These are phyloP conservation scores for Metschnikowia amazonensis DNA, from an alignment of 805 yeast genomes.

Conservation along the genomic window DNA sequence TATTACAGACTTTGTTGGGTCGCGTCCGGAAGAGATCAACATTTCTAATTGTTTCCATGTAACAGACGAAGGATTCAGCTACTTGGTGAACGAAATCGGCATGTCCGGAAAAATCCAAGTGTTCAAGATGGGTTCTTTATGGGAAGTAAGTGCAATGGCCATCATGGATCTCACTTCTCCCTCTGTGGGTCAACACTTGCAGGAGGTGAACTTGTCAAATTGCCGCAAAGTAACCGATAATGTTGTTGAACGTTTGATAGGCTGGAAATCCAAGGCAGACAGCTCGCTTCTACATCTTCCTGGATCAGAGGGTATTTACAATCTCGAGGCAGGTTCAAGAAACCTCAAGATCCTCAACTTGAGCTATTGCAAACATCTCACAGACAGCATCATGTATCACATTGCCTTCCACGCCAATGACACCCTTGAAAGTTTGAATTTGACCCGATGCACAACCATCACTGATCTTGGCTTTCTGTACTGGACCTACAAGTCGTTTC, in stretches of 20 bases:
- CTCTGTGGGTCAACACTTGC: conserved; percentile 55
- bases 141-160: conserved; percentile 80
- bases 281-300: conserved; percentile 9
- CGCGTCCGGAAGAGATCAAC: conserved; percentile 58
- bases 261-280: conserved; percentile 33
- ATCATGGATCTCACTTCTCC: conserved; percentile 73
- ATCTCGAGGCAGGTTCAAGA: conserved; percentile 52
- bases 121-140: conserved; percentile 61
- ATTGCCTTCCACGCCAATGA: conserved; percentile 57
- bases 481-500: conserved; percentile 59
- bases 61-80: conserved; percentile 71
- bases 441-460: conserved; percentile 74
- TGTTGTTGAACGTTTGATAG: conserved; percentile 65
- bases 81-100: conserved; percentile 67
- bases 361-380: conserved; percentile 73
- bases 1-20: conserved; percentile 67
- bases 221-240: conserved; percentile 72
- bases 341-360: conserved; percentile 50
- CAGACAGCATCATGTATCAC: conserved; percentile 64
- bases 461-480: conserved; percentile 69
- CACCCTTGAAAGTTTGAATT: conserved; percentile 52
- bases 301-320: conserved; percentile 12
- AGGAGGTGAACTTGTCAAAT: conserved; percentile 62
- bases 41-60: conserved; percentile 74
- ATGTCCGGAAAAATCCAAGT: conserved; percentile 54